A percentile compares a stretch with the other conserved stretches of the same genome.
Evolutionary conservation across 331 rosid species (phyloP).

Genomic region (Telfairia occidentalis): DNA sequence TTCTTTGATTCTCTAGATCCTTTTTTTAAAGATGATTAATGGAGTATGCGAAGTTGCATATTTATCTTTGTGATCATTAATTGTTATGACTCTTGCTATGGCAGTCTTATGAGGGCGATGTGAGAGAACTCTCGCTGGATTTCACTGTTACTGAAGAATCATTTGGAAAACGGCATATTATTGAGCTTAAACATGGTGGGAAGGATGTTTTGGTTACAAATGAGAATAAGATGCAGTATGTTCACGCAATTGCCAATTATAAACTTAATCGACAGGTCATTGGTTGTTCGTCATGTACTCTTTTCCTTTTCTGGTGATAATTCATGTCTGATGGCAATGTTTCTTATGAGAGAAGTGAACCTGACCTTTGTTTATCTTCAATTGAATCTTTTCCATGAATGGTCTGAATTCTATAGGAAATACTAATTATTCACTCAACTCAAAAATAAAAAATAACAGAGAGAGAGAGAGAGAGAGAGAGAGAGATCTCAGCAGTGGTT

Average conservation of each 20-base stretch:
- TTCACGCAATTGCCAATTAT: conserved; percentile 93
- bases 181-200: conserved; percentile 90
- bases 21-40: background rate
- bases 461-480: too few species aligned
- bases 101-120: conserved; percentile 81
- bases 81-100: conserved; percentile 21
- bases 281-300: conserved; percentile 1
- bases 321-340: background rate
- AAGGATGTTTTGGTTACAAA: conserved; percentile 69
- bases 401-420: background rate
- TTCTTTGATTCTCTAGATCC: background rate
- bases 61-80: background rate
- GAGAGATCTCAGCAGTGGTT: background rate
- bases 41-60: background rate
- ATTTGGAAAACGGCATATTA: conserved; percentile 55
- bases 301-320: background rate
- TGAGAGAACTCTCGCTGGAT: conserved; percentile 74
- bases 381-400: background rate
- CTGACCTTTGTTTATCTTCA: background rate
- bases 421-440: background rate
- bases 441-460: background rate
- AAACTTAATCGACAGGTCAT: conserved; percentile 90
- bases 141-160: conserved; percentile 95
- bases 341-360: background rate
- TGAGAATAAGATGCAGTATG: conserved; percentile 91